Evolutionary conservation across 1,284 basidiomycete species (phyloP).

Genomic region (Anthracocystis setariae): DNA sequence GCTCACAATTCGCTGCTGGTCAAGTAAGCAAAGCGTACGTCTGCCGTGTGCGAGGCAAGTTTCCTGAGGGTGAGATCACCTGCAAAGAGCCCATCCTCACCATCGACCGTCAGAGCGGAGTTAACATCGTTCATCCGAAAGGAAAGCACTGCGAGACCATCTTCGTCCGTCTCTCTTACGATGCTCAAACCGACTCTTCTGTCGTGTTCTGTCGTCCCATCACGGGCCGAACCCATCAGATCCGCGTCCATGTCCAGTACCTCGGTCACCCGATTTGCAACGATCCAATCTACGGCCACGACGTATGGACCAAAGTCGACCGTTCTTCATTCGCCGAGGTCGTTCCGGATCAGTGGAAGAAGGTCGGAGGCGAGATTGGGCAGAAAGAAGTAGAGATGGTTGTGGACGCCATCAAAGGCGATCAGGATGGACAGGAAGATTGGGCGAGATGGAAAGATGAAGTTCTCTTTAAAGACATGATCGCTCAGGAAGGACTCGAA

Average conservation of each 20-base stretch:
- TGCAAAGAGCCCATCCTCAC: constrained; percentile 90
- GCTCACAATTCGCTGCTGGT: constrained; percentile 69
- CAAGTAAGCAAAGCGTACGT: constrained; percentile 75
- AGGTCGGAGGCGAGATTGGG: constrained; percentile 58
- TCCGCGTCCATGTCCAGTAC: constrained; percentile 94
- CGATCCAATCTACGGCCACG: constrained; percentile 68
- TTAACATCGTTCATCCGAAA: constrained; percentile 78
- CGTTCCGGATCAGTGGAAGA: constrained; percentile 59
- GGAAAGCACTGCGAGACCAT: constrained; percentile 79
- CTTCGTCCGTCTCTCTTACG: constrained; percentile 86
- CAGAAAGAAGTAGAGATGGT: constrained; percentile 61
- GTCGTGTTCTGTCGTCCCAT: constrained; percentile 80
- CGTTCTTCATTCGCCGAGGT: constrained; percentile 48
- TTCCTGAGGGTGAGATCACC: constrained; percentile 76
- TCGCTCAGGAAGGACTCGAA: constrained; percentile 55
- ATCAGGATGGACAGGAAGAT: constrained; percentile 64
- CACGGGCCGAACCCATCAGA: constrained; percentile 81
- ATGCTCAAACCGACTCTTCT: constrained; percentile 81
- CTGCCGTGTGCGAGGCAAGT: constrained; percentile 43
- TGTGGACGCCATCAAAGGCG: constrained; percentile 62
- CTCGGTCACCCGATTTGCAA: constrained; percentile 88
- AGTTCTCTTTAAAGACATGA: constrained; percentile 61
- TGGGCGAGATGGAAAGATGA: constrained; percentile 67
- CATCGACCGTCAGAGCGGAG: constrained; percentile 92
- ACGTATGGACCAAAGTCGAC: constrained; percentile 62